phyloP scores from a whole-genome alignment of 2,329 filamentous ascomycete genomes.

The Ilyonectria robusta region DNA sequence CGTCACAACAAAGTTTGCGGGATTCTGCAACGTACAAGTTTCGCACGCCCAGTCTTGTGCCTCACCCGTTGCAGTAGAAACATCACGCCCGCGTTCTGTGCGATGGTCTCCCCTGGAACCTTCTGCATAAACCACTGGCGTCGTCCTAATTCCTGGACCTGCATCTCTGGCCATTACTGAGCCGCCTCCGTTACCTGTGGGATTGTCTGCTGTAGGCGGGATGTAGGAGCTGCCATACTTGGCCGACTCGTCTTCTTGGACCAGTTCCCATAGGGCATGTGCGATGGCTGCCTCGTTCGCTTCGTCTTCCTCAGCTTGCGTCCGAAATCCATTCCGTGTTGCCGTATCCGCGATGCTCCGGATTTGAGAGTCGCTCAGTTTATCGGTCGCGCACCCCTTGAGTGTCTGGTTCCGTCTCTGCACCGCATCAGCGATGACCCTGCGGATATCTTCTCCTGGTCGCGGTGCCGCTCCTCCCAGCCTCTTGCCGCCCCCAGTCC shows the following conservation, averaged over 20 bases:
- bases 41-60: constrained; percentile 65
- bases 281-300: constrained; percentile 91
- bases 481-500: constrained; percentile 78
- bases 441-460: constrained; percentile 77
- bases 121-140: constrained; percentile 22
- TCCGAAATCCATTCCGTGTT: constrained; percentile 81
- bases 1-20: constrained; percentile 67
- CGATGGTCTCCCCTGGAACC: background rate
- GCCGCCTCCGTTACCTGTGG: constrained; percentile 61
- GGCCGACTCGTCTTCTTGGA: constrained; percentile 80
- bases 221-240: constrained; percentile 71
- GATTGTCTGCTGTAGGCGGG: constrained; percentile 63
- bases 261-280: constrained; percentile 87
- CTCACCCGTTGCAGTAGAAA: constrained; percentile 16
- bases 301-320: constrained; percentile 88
- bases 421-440: constrained; percentile 79
- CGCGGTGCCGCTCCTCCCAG: constrained; percentile 74
- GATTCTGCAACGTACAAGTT: constrained; percentile 71
- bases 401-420: constrained; percentile 77
- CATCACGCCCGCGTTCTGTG: background rate
- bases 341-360: constrained; percentile 74
- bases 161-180: constrained; percentile 45
- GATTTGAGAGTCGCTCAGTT: constrained; percentile 76
- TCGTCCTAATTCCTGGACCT: constrained; percentile 20
- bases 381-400: constrained; percentile 82